A percentile compares a stretch with the other conserved stretches of the same genome.
phyloP scores from a whole-genome alignment of 768 basidiomycete genomes.

The Kwoniella europaea region DNA sequence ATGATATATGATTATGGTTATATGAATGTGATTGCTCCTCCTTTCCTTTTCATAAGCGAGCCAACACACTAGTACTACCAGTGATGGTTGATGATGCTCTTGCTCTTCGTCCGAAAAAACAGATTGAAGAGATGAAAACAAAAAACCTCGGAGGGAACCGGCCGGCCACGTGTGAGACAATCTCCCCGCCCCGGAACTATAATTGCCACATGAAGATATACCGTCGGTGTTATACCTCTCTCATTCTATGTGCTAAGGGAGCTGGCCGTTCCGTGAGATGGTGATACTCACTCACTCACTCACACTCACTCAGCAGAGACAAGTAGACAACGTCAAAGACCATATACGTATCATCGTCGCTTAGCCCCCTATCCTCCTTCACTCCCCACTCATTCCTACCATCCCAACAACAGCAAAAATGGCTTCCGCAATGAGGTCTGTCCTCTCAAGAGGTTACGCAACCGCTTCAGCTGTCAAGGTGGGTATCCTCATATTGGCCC shows the following conservation, averaged over 20 bases:
- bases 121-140: background rate
- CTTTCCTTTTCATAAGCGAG: background rate
- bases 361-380: conserved; percentile 1
- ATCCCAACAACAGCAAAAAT: conserved; percentile 29
- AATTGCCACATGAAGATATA: conserved; percentile 3
- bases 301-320: background rate
- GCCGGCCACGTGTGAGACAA: background rate
- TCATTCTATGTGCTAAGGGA: background rate
- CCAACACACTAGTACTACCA: background rate
- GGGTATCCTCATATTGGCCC: conserved; percentile 20
- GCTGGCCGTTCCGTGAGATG: conserved; percentile 13
- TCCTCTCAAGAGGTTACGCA: conserved; percentile 55
- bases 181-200: background rate
- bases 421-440: conserved; percentile 51
- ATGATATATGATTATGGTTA: background rate
- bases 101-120: conserved; percentile 15
- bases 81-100: background rate
- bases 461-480: conserved; percentile 54
- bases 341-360: background rate
- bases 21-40: background rate
- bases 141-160: background rate
- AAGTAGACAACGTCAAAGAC: background rate
- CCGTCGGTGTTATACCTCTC: conserved; percentile 4
- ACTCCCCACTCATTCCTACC: conserved; percentile 1
- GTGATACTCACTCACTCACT: background rate